A percentile compares a stretch with the other conserved stretches of the same genome.
Conservation (phyloP, 2,329 filamentous ascomycete genomes). For the Penicillium janthinellum region DNA sequence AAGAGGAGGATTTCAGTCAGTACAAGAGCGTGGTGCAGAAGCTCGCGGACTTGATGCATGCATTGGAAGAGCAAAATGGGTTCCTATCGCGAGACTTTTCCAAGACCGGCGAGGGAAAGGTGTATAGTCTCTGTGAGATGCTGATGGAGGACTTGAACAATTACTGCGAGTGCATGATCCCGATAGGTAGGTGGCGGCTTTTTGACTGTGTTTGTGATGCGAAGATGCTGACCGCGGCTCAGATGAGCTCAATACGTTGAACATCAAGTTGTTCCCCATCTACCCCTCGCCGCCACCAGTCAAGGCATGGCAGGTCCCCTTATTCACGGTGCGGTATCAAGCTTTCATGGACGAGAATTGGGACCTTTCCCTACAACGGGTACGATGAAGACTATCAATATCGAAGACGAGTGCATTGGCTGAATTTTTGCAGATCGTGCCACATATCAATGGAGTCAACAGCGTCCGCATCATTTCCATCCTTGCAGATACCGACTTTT, state of each 20-base stretch:
- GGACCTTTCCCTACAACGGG: constrained; percentile 56
- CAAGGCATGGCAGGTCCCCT: constrained; percentile 86
- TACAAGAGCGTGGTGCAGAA: constrained; percentile 86
- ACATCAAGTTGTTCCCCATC: constrained; percentile 91
- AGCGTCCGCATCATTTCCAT: constrained; percentile 85
- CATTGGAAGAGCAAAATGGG: constrained; percentile 86
- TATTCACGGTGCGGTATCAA: constrained; percentile 63
- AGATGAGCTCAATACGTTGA: constrained; percentile 93
- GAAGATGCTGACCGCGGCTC: constrained; percentile 13
- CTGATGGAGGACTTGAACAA: constrained; percentile 93
- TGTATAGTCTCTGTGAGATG: constrained; percentile 75
- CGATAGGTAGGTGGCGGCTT: constrained; percentile 67
- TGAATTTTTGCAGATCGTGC: constrained; percentile 61
- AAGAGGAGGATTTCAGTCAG: constrained; percentile 69
- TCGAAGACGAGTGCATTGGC: neutral
- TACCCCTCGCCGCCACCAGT: constrained; percentile 76
- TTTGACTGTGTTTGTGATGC: constrained; percentile 1
- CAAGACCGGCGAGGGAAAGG: constrained; percentile 52
- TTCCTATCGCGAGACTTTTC: constrained; percentile 62
- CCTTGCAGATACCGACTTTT: constrained; percentile 81
- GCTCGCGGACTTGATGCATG: constrained; percentile 80
- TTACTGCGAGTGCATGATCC: constrained; percentile 98
- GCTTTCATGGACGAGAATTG: constrained; percentile 57
- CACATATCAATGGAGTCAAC: constrained; percentile 86
- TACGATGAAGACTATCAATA: constrained; percentile 26